phyloP scores from a whole-genome alignment of 441 rosid species.

The Gossypium gossypioides region DNA sequence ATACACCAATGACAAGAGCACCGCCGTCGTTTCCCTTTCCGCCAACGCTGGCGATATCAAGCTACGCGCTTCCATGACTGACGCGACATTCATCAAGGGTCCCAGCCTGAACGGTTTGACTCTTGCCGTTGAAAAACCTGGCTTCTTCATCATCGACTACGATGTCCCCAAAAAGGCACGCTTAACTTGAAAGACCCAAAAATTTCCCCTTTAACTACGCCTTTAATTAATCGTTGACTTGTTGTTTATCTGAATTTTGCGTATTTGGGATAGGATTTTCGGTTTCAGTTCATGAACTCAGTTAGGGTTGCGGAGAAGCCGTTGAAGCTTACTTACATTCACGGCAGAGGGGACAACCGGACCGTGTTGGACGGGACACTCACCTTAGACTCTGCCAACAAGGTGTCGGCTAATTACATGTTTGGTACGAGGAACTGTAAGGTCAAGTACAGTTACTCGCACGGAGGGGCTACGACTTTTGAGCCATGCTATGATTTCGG shows the following conservation, averaged over 20 bases:
- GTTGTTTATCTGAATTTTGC: slow-evolving; percentile 2
- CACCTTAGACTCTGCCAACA: slow-evolving; percentile 58
- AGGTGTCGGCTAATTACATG: slow-evolving; percentile 68
- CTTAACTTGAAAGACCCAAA: neutral
- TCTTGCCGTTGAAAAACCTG: slow-evolving; percentile 73
- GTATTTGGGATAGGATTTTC: slow-evolving; percentile 51
- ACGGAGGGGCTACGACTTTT: slow-evolving; percentile 51
- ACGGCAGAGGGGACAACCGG: slow-evolving; percentile 54
- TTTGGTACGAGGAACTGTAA: slow-evolving; percentile 72
- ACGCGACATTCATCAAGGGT: slow-evolving; percentile 68
- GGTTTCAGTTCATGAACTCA: slow-evolving; percentile 93
- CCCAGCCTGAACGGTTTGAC: slow-evolving; percentile 70
- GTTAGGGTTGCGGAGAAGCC: slow-evolving; percentile 66
- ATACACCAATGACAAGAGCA: slow-evolving; percentile 49
- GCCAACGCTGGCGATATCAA: slow-evolving; percentile 59
- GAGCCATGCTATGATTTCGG: slow-evolving; percentile 77
- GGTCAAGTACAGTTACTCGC: slow-evolving; percentile 71
- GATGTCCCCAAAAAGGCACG: slow-evolving; percentile 72
- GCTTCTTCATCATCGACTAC: slow-evolving; percentile 72
- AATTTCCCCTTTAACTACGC: neutral
- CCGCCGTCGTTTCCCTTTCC: slow-evolving; percentile 44
- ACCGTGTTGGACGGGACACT: slow-evolving; percentile 65
- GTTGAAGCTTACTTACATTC: slow-evolving; percentile 81
- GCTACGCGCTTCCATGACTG: slow-evolving; percentile 75
- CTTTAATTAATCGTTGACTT: neutral